A percentile compares a stretch with the other conserved stretches of the same genome.
Evolutionary conservation across 257 asterid species (phyloP).

Genomic region (Euphrasia confusa): DNA sequence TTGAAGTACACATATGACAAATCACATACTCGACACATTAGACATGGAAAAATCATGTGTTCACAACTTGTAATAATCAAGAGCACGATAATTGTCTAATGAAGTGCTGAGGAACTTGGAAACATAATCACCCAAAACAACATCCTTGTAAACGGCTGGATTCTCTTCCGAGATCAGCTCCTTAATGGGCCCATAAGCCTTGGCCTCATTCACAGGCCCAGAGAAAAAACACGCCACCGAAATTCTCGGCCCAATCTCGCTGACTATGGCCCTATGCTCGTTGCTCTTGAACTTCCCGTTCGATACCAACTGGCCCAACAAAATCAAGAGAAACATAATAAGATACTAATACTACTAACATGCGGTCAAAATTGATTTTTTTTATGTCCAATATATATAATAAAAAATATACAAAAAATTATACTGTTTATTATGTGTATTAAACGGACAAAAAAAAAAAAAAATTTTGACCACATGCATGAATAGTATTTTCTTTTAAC

Average conservation of each 20-base stretch:
- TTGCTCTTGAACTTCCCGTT: conserved; percentile 42
- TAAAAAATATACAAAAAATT: too few species aligned
- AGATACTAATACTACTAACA: too few species aligned
- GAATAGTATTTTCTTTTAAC: too few species aligned
- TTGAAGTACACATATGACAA: too few species aligned
- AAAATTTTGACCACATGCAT: too few species aligned
- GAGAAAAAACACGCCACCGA: conserved; percentile 45
- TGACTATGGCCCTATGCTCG: conserved; percentile 40
- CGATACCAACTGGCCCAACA: conserved; percentile 34
- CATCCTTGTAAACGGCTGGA: conserved; percentile 38
- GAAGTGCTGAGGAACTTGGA: conserved; percentile 24
- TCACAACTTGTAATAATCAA: conserved; percentile 36
- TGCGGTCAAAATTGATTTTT: too few species aligned
- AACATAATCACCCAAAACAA: conserved; percentile 32
- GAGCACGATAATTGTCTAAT: conserved; percentile 35
- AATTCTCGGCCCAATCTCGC: conserved; percentile 39
- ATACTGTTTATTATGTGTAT: too few species aligned
- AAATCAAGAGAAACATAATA: not conserved
- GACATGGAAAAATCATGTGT: too few species aligned
- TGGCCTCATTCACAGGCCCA: conserved; percentile 17
- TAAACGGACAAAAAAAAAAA: too few species aligned
- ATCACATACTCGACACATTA: too few species aligned
- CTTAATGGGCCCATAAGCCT: conserved; percentile 41
- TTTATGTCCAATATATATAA: too few species aligned
- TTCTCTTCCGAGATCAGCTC: conserved; percentile 43